These are phyloP conservation scores for Cytospora paraplurivora DNA, from an alignment of 2,329 filamentous ascomycete genomes.

Conservation along the genomic window DNA sequence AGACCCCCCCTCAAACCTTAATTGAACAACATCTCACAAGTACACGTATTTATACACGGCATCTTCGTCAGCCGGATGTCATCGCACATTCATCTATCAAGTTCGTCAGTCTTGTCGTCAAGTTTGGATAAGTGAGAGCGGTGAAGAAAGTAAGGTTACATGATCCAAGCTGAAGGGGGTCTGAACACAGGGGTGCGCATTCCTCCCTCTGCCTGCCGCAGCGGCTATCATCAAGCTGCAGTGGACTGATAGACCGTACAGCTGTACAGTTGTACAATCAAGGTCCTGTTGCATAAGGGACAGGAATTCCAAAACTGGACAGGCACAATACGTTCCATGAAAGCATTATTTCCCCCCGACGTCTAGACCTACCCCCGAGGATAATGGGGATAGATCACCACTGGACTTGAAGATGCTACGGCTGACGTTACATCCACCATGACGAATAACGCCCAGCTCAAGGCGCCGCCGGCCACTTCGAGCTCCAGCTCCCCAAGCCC, in stretches of 20 bases:
- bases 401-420: slow-evolving; percentile 18
- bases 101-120: too few species aligned
- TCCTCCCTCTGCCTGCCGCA: slow-evolving; percentile 13
- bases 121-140: too few species aligned
- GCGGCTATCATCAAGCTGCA: too few species aligned
- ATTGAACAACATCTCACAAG: slow-evolving; percentile 22
- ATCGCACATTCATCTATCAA: background rate
- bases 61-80: background rate
- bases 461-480: slow-evolving; percentile 15
- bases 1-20: slow-evolving; percentile 19
- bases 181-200: background rate
- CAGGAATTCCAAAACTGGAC: background rate
- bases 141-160: background rate
- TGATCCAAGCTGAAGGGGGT: background rate
- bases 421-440: slow-evolving; percentile 21
- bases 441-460: slow-evolving; percentile 24
- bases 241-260: too few species aligned
- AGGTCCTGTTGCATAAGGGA: background rate
- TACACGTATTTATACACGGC: too few species aligned
- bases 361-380: background rate
- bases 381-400: background rate
- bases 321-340: background rate
- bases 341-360: background rate
- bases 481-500: slow-evolving; percentile 22
- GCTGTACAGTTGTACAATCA: too few species aligned